Evolutionary conservation across 495 filamentous ascomycete genomes (phyloP), one percentile per base, ranked within the genome.

Genomic region (Pseudomonodictys pantanalensis): DNA sequence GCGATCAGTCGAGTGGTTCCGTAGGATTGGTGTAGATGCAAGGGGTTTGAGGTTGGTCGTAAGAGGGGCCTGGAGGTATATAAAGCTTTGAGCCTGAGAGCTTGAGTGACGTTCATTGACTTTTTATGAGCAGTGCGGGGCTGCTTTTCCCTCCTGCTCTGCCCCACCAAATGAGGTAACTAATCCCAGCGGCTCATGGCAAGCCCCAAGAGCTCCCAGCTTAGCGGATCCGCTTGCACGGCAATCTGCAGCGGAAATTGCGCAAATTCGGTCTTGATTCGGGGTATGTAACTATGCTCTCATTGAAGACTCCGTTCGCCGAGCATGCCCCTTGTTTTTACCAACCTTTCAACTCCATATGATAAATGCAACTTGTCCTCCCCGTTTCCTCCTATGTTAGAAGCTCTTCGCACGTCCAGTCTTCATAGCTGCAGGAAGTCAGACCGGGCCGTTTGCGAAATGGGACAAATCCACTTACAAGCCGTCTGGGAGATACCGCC

Each of bases 381-480:
- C 25, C 17, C n/a, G 2, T 8, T 17, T 32, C 23, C 20, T 50
- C 52, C 23, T 52, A 95, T 79, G 29, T n/a, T n/a, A n/a, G n/a
- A n/a, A 98, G 78, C 70, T 98, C 93, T 77, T 98, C 93, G 76
- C 91, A 96, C 50, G 90, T 93, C 93, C 93, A 98, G 73, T 98
- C 93, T 79, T 98, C 93, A 71, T 98, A 98, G 76, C 92, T 96
- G 56, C 20, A 18, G 17, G n/a, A 24, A 11, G 48, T 68, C 55
- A 70, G 56, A 42, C 15, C 18, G 18, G 20, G 25, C 38, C 25
- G 0, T 56, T 10, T n/a, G 23, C 24, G 5, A 2, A 18, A 24
- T 18, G 20, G 17, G 39, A 25, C 8, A 32, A 20, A 18, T 8
- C n/a, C 17, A 81, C 90, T 77, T 85, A 96, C 93, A 82, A 93